Conservation (phyloP, 2,329 filamentous ascomycete genomes). For the Ophiostoma perfectum region DNA sequence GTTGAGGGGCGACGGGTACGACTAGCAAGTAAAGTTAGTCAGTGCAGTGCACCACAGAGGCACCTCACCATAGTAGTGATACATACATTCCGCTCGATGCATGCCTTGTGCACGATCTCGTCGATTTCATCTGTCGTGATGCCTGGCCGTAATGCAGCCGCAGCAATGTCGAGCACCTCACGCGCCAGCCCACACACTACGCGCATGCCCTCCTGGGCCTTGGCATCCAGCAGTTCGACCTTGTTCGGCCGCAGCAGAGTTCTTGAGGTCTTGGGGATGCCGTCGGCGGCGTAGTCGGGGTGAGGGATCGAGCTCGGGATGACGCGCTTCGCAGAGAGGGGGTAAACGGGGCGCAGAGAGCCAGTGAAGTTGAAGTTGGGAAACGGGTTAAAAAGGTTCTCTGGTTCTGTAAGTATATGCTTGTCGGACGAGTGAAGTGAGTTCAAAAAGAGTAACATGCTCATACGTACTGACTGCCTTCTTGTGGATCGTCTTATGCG, state of each 20-base stretch:
- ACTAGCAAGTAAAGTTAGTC: not conserved
- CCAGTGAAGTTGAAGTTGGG: constrained; percentile 82
- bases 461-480: constrained; percentile 38
- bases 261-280: constrained; percentile 60
- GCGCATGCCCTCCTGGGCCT: constrained; percentile 82
- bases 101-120: constrained; percentile 90
- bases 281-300: constrained; percentile 84
- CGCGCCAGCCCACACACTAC: constrained; percentile 82
- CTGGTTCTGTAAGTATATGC: constrained; percentile 38
- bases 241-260: constrained; percentile 67
- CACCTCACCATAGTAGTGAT: constrained; percentile 48
- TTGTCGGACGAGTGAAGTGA: too few species aligned
- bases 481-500: constrained; percentile 83
- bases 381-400: constrained; percentile 88
- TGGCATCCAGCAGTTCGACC: constrained; percentile 73
- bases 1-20: constrained; percentile 90
- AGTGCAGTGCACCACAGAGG: not conserved
- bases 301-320: constrained; percentile 75
- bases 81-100: constrained; percentile 56
- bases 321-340: constrained; percentile 64
- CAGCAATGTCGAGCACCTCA: constrained; percentile 90
- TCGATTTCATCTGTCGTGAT: constrained; percentile 95
- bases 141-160: constrained; percentile 76
- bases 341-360: constrained; percentile 77
- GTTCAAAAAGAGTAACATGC: not conserved